phyloP scores from a whole-genome alignment of 495 filamentous ascomycete genomes.

The Pyronema domesticum region DNA sequence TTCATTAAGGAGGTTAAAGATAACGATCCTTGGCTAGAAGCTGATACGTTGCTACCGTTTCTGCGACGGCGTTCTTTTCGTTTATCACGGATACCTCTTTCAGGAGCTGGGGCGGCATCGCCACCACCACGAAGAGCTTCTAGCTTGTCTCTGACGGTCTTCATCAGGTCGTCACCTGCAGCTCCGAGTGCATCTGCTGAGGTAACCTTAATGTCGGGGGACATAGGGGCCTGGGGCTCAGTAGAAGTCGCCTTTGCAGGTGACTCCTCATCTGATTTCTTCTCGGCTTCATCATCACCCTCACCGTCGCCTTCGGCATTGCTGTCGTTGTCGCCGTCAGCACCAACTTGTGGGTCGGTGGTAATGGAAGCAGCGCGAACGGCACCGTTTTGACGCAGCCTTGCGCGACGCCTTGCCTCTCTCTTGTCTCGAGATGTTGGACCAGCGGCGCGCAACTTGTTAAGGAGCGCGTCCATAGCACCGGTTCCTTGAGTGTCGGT shows the following conservation, averaged over 20 bases:
- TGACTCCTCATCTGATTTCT: neutral
- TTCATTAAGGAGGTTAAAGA: neutral
- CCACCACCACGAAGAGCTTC: slow-evolving; percentile 13
- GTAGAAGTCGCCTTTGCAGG: neutral
- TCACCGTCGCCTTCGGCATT: slow-evolving; percentile 1
- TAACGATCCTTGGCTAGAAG: neutral
- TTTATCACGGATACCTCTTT: slow-evolving; percentile 15
- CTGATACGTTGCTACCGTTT: slow-evolving; percentile 19
- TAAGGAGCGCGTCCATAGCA: slow-evolving; percentile 90
- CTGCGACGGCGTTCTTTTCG: slow-evolving; percentile 19
- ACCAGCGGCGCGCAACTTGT: slow-evolving; percentile 85
- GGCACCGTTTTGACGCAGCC: slow-evolving; percentile 79
- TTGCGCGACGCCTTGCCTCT: slow-evolving; percentile 68
- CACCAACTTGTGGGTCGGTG: slow-evolving; percentile 10
- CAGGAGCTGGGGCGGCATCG: neutral
- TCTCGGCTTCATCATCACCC: neutral
- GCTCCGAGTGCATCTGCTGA: slow-evolving; percentile 1
- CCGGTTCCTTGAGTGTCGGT: slow-evolving; percentile 42
- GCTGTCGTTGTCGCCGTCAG: slow-evolving; percentile 27
- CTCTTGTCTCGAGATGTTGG: slow-evolving; percentile 75
- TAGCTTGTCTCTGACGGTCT: slow-evolving; percentile 21
- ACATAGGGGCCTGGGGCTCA: neutral
- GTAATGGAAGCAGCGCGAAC: slow-evolving; percentile 74
- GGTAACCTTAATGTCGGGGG: slow-evolving; percentile 4
- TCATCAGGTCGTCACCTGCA: slow-evolving; percentile 14